Conservation (phyloP, 176 grass and related monocot species). For the Elaeis guineensis region DNA sequence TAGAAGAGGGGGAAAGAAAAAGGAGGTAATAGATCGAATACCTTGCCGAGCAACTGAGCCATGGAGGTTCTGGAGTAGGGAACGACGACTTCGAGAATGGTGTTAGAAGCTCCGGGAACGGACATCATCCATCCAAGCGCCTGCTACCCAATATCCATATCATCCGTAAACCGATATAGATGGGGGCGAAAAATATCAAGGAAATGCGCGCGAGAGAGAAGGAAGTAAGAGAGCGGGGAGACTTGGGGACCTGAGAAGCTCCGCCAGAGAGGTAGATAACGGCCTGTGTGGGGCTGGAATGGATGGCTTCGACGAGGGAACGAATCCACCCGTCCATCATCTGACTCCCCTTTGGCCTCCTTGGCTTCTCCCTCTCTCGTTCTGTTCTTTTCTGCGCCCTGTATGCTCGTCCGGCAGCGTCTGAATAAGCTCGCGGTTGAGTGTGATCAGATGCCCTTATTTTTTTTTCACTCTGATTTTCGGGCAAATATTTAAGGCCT, state of each 20-base stretch:
- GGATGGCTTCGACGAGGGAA: slow-evolving; percentile 57
- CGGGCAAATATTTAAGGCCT: too few species aligned
- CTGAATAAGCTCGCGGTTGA: too few species aligned
- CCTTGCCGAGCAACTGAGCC: slow-evolving; percentile 83
- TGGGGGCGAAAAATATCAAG: not conserved
- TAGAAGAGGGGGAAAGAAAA: not conserved
- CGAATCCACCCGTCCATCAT: slow-evolving; percentile 70
- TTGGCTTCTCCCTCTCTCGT: too few species aligned
- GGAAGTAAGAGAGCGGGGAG: not conserved
- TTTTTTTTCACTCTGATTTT: too few species aligned
- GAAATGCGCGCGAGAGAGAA: not conserved
- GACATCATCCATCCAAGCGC: slow-evolving; percentile 84
- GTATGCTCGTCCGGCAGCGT: too few species aligned
- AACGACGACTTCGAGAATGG: slow-evolving; percentile 82
- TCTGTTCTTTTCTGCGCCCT: too few species aligned
- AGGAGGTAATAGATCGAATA: not conserved
- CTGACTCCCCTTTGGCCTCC: not conserved
- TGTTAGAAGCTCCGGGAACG: slow-evolving; percentile 61
- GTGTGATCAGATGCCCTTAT: too few species aligned
- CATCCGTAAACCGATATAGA: not conserved
- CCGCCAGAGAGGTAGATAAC: slow-evolving; percentile 95
- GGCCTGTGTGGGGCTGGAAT: slow-evolving; percentile 51
- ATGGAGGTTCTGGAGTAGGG: slow-evolving; percentile 78
- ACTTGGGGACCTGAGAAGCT: slow-evolving; percentile 54
- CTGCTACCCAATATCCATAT: slow-evolving; percentile 23